Conservation (phyloP, 2,329 filamentous ascomycete species). For the Dothideomycetes sp. region DNA sequence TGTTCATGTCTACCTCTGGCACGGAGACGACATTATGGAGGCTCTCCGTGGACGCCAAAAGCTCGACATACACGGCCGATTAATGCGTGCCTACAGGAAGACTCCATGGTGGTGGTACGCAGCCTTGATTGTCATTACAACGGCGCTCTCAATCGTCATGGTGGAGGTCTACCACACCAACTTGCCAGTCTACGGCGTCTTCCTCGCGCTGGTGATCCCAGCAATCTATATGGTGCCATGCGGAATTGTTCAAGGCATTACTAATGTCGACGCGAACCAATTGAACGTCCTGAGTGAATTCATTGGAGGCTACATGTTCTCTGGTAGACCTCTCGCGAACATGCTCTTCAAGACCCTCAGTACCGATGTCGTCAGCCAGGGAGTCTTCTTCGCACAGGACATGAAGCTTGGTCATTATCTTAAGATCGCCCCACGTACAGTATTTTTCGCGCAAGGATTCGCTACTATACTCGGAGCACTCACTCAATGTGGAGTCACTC, state of each 20-base stretch:
- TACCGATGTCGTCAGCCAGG: conserved; percentile 51
- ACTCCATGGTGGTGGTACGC: conserved; percentile 61
- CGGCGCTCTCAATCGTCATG: conserved; percentile 16
- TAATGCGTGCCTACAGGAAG: conserved; percentile 76
- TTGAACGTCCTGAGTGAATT: conserved; percentile 28
- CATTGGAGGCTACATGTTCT: conserved; percentile 71
- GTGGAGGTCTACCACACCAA: conserved; percentile 17
- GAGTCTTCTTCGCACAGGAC: conserved; percentile 44
- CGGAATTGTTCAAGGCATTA: conserved; percentile 87
- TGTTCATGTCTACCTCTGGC: conserved; percentile 24
- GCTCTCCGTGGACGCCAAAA: conserved; percentile 15
- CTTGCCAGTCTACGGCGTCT: conserved; percentile 68
- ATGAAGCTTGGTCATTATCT: conserved; percentile 81
- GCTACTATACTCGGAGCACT: conserved; percentile 66
- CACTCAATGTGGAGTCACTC: conserved; percentile 73
- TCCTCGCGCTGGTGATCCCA: conserved; percentile 68
- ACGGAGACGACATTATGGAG: conserved; percentile 23
- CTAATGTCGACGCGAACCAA: conserved; percentile 28
- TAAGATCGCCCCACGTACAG: conserved; percentile 68
- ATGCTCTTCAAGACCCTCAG: conserved; percentile 92
- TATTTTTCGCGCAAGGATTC: conserved; percentile 66
- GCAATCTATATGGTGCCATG: conserved; percentile 79
- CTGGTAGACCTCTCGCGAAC: conserved; percentile 76
- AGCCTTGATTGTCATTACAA: conserved; percentile 14
- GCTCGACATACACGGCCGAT: conserved; percentile 50